These are phyloP conservation scores for Termitomyces sp. DNA, from an alignment of 768 basidiomycete genomes.

Conservation along the genomic window DNA sequence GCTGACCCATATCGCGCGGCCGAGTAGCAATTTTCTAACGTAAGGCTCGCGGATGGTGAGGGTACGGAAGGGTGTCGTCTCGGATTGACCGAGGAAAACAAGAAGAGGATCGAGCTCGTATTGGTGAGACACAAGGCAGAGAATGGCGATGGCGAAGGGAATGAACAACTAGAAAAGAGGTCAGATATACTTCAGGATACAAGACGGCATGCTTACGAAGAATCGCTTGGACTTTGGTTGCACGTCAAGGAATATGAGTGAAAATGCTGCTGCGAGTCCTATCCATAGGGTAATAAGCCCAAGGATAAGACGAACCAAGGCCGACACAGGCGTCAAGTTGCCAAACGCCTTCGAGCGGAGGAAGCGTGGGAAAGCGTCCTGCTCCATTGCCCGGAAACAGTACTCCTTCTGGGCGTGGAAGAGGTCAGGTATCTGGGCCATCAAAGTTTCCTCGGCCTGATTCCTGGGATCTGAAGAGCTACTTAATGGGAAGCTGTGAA, in stretches of 20 bases:
- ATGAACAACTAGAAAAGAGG: slow-evolving; percentile 70
- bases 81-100: slow-evolving; percentile 89
- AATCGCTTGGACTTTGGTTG: slow-evolving; percentile 89
- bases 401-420: slow-evolving; percentile 98
- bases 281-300: slow-evolving; percentile 91
- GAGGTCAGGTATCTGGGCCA: slow-evolving; percentile 94
- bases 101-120: slow-evolving; percentile 97
- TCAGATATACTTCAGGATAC: neutral
- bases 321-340: slow-evolving; percentile 89
- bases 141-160: slow-evolving; percentile 84
- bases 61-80: slow-evolving; percentile 95
- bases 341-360: slow-evolving; percentile 96
- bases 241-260: slow-evolving; percentile 90
- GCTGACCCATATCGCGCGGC: slow-evolving; percentile 89
- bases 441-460: slow-evolving; percentile 59
- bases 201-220: slow-evolving; percentile 64
- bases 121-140: slow-evolving; percentile 92
- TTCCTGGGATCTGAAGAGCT: slow-evolving; percentile 67
- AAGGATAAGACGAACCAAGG: slow-evolving; percentile 77
- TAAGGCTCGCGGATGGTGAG: slow-evolving; percentile 91
- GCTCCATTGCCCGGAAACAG: slow-evolving; percentile 93
- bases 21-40: slow-evolving; percentile 83
- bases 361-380: slow-evolving; percentile 92
- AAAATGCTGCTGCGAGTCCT: slow-evolving; percentile 87
- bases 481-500: slow-evolving; percentile 85